A percentile compares a stretch with the other conserved stretches of the same genome.
phyloP scores from a whole-genome alignment of 75 land plant species.

The Isoetes taiwanensis region DNA sequence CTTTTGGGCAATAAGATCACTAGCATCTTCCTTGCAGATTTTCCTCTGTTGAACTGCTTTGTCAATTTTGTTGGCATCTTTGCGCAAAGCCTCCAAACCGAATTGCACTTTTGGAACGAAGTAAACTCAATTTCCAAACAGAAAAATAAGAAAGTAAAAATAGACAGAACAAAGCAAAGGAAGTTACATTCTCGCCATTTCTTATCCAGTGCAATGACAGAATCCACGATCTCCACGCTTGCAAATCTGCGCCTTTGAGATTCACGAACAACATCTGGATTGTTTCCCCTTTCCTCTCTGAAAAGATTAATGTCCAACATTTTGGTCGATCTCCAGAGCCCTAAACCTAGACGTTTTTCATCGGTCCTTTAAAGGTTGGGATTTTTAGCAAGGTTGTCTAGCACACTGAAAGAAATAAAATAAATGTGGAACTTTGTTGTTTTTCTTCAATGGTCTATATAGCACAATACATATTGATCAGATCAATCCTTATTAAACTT shows the following conservation, averaged over 20 bases:
- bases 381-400: too few relatives aligned
- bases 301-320: slow-evolving; percentile 5
- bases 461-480: too few relatives aligned
- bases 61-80: not conserved
- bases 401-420: too few relatives aligned
- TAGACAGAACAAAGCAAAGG: not conserved
- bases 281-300: not conserved
- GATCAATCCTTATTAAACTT: too few relatives aligned
- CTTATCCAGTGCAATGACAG: not conserved
- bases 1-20: not conserved
- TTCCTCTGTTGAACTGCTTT: not conserved
- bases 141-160: not conserved
- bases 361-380: too few relatives aligned
- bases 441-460: too few relatives aligned
- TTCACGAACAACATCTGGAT: slow-evolving; percentile 2
- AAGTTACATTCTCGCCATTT: not conserved
- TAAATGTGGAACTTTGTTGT: too few relatives aligned
- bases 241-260: not conserved
- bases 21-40: slow-evolving; percentile 6
- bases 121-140: not conserved
- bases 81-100: not conserved
- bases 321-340: too few relatives aligned
- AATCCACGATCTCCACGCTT: not conserved
- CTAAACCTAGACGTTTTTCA: too few relatives aligned
- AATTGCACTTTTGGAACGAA: not conserved